Evolutionary conservation across 177 flowering plant species (phyloP).

Genomic region (Vitis hybrid): DNA sequence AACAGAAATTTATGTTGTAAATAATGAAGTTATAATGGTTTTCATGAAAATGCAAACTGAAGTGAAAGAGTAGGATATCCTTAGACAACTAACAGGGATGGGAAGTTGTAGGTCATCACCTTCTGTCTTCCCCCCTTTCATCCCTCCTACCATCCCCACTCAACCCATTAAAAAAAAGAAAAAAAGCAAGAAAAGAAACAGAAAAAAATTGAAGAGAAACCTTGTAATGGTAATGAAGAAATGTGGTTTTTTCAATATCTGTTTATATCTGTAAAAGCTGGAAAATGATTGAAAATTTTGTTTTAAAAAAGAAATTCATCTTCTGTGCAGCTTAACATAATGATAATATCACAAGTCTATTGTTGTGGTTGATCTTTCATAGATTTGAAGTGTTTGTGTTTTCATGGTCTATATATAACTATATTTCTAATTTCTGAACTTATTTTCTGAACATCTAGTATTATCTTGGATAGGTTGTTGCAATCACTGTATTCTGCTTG

Average conservation of each 20-base stretch:
- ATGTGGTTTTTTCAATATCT: neutral
- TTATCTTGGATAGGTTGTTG: constrained; percentile 65
- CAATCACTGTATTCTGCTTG: constrained; percentile 88
- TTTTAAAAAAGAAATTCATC: neutral
- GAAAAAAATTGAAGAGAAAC: neutral
- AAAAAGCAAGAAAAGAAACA: neutral
- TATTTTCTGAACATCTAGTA: too few relatives aligned
- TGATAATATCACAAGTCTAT: neutral
- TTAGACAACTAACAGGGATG: too few relatives aligned
- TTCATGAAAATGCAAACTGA: too few relatives aligned
- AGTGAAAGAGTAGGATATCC: too few relatives aligned
- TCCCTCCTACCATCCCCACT: neutral
- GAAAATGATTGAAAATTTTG: neutral
- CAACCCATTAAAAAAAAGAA: neutral
- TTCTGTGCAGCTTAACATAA: neutral
- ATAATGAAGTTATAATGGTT: too few relatives aligned
- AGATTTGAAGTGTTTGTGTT: neutral
- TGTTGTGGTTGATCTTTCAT: constrained; percentile 3
- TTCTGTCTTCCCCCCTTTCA: too few relatives aligned
- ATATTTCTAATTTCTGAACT: neutral
- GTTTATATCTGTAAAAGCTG: neutral
- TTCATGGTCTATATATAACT: neutral
- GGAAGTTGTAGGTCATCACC: too few relatives aligned
- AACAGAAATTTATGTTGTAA: too few relatives aligned
- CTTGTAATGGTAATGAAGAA: neutral